Conservation (phyloP, 1,139 yeast genomes). For the Protomyces pachydermus region DNA sequence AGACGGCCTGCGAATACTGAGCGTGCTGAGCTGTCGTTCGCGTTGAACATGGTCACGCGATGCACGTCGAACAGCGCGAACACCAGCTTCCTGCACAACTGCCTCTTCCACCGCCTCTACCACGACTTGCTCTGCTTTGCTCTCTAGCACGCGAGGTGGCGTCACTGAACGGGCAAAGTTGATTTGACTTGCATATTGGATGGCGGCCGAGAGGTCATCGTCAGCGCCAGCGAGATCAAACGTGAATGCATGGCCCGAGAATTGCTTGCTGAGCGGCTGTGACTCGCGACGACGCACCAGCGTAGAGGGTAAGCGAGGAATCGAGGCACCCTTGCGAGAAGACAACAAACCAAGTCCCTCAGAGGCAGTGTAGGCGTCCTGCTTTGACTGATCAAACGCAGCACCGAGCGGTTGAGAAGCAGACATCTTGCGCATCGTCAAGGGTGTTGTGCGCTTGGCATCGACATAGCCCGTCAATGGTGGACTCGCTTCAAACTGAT, state of each 20-base stretch:
- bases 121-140: background rate
- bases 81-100: background rate
- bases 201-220: conserved; percentile 3
- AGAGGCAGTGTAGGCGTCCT: background rate
- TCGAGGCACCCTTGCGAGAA: conserved; percentile 5
- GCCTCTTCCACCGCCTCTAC: background rate
- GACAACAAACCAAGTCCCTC: background rate
- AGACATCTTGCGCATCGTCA: background rate
- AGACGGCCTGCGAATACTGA: background rate
- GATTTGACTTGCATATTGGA: conserved; percentile 6
- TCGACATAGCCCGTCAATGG: background rate
- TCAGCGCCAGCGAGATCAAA: conserved; percentile 3
- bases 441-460: background rate
- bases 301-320: conserved; percentile 16
- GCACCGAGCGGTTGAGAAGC: background rate
- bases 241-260: conserved; percentile 9
- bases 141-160: background rate
- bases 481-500: background rate
- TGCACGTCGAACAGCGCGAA: conserved; percentile 2
- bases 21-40: background rate
- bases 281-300: conserved; percentile 5
- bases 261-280: conserved; percentile 4
- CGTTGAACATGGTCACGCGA: conserved; percentile 6
- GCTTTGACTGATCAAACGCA: background rate
- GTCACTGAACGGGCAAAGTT: background rate